phyloP scores from a whole-genome alignment of 768 basidiomycete species.

The Tylopilus rubrobrunneus region DNA sequence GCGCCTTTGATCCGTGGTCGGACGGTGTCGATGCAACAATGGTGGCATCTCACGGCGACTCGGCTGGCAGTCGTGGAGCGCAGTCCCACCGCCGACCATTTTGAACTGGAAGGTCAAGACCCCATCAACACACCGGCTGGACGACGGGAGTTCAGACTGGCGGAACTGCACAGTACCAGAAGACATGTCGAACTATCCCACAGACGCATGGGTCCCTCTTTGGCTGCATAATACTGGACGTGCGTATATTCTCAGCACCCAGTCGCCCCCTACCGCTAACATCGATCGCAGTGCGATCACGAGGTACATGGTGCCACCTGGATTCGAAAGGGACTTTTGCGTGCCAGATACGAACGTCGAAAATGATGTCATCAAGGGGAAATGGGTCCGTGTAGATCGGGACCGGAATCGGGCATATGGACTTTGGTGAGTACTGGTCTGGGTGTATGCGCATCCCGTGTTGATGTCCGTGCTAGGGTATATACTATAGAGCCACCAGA shows the following conservation, averaged over 20 bases:
- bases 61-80: no score
- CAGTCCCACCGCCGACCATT: no score
- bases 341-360: conserved; percentile 64
- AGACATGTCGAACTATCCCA: no score
- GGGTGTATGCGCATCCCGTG: neutral
- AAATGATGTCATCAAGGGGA: conserved; percentile 71
- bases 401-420: conserved; percentile 61
- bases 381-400: conserved; percentile 85
- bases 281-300: conserved; percentile 54
- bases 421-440: conserved; percentile 43
- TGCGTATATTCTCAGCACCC: neutral
- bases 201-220: no score
- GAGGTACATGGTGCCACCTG: conserved; percentile 63
- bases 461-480: conserved; percentile 35
- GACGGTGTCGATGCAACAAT: conserved; percentile 75
- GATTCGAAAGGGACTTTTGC: conserved; percentile 56
- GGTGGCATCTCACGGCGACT: conserved; percentile 29
- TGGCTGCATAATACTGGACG: no score
- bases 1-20: conserved; percentile 69
- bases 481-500: conserved; percentile 85
- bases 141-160: no score
- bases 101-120: no score
- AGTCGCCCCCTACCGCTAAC: neutral
- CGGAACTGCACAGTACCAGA: neutral
- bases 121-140: no score